phyloP scores from a whole-genome alignment of 1,284 basidiomycete genomes.

The Apiotrichum veenhuisii region DNA sequence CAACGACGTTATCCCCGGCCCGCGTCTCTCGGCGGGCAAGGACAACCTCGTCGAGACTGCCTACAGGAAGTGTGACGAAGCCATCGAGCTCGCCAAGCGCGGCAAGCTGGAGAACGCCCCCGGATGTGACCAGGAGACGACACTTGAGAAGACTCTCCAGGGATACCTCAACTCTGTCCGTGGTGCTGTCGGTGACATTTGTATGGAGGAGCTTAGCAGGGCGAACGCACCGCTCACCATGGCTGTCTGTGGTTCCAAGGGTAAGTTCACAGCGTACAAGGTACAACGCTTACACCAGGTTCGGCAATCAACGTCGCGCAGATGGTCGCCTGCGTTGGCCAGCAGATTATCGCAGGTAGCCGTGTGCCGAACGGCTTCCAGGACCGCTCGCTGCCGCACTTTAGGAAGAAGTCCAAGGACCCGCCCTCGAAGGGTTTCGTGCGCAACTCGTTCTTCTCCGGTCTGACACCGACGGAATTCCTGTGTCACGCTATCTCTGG shows the following conservation, averaged over 20 bases:
- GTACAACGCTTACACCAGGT: constrained; percentile 55
- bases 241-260: constrained; percentile 99
- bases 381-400: constrained; percentile 96
- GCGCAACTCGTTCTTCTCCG: constrained; percentile 92
- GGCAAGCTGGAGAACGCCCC: constrained; percentile 93
- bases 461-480: constrained; percentile 94
- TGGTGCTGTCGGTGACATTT: constrained; percentile 93
- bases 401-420: constrained; percentile 94
- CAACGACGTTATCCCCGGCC: constrained; percentile 96
- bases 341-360: constrained; percentile 96
- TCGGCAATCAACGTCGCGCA: constrained; percentile 99
- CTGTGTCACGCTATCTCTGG: constrained; percentile 99
- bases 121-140: constrained; percentile 95
- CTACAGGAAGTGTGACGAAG: constrained; percentile 79
- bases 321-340: constrained; percentile 99
- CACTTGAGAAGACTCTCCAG: constrained; percentile 92
- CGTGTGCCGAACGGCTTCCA: constrained; percentile 99
- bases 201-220: constrained; percentile 93
- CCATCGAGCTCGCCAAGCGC: constrained; percentile 85
- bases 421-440: constrained; percentile 99
- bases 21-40: constrained; percentile 73
- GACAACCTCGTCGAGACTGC: constrained; percentile 83
- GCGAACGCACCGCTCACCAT: constrained; percentile 98
- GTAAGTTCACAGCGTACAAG: constrained; percentile 49
- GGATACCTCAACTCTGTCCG: constrained; percentile 90